Evolutionary conservation across 306 rosid species (phyloP), one percentile per base, ranked within the genome.

Genomic region (Inga leiocalycina): DNA sequence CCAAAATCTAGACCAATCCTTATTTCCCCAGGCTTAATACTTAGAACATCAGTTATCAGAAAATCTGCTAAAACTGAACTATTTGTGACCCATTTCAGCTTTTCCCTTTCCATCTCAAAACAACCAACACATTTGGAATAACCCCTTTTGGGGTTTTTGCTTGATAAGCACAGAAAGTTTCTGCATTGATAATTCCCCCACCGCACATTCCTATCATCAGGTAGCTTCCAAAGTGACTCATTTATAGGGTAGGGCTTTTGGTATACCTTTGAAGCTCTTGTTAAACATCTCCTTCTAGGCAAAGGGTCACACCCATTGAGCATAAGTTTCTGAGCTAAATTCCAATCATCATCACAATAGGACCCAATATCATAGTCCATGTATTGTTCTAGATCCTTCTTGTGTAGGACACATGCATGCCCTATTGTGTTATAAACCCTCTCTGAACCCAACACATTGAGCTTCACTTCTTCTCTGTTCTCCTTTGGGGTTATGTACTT

Each of bases 321-420:
- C 98, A 97, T 92, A 54, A 97, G 95, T 73, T 89, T 92, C 80
- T 94, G 97, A 67, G 91, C 99, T 13, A 92, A 79, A 77, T 87
- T 90, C 98, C 98, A 97, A 85, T 97, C 97, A 87, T 97, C 99
- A 24, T 97, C 88, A 72, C 99, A 97, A 44, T 94, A 97, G 14
- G 99, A 97, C 3, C 97, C 97, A 57, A 97, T 90, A 80, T 97
- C 99, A 82, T 97, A 92, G 62, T 87, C 92, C 99, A 97, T 97
- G 83, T 94, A 97, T 75, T 85, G 78, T 84, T 97, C 97, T 62
- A 94, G 48, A 64, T 89, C 97, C 20, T 88, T 91, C 92, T 89
- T 91, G 74, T 82, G 34, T 81, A 91, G 77, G 72, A 89, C 97
- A 86, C 97, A 97, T 0, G 97, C 92, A 90, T 94, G 99, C 8